Base-by-base conservation (phyloP, 352 stramenopile species). In the Pythium angustatum region DNA sequence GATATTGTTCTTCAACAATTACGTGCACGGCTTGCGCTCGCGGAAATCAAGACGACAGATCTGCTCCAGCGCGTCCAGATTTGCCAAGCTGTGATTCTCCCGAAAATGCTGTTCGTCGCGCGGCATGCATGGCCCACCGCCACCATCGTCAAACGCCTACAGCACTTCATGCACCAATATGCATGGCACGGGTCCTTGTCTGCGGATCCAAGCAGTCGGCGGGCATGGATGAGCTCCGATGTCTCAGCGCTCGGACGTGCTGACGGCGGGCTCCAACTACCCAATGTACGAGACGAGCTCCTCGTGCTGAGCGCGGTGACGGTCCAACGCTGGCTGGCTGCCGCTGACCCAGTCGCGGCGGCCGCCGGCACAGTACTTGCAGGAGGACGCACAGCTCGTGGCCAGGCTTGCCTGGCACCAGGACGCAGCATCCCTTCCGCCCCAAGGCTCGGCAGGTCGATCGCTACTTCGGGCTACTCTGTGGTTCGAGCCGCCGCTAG, bases 91-190 rank as follows among this genome's bases (percentile, higher is more conserved):
- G 19, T 63, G 14, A 45, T 63, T 10, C 0, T 63, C 7, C 43
- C 44, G 1, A 63, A 63, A 19, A 22, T 63, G 0, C 53, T 61
- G 17, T 61, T 52, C 28, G 53, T 61, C 3, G 53, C 53, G 2
- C 40, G 53, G 17, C 53, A 61, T 38, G n/a, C 19, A 0, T 61
- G 53, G 38, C 53, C 53, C 1, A 52, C 2, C 17, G 24, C 38
- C 5, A 3, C 1, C 1, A 27, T n/a, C 17, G 17, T 61, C 6
- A 5, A 4, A 2, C 43, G 41, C 2, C 43, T 62, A 11, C 41
- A 62, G 22, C 26, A n/a, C n/a, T n/a, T n/a, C n/a, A n/a, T n/a
- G n/a, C n/a, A n/a, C n/a, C n/a, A n/a, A n/a, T n/a, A n/a, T n/a
- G n/a, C n/a, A n/a, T n/a, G n/a, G n/a, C n/a, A n/a, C n/a, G n/a